Evolutionary conservation across 805 yeast genomes (phyloP).

Genomic region (Spathaspora girioi): DNA sequence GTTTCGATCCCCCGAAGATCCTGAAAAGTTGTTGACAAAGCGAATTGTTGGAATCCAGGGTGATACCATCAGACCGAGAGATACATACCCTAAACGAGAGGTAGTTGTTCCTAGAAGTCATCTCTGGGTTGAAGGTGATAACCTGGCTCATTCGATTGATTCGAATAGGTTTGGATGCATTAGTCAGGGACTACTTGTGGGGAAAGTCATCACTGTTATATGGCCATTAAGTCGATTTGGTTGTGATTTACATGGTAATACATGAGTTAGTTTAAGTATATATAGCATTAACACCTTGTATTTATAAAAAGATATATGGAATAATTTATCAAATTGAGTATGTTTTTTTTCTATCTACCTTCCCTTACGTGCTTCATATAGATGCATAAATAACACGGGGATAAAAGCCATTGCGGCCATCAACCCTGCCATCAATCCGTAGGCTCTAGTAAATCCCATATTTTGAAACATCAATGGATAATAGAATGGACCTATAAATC

Average conservation of each 20-base stretch:
- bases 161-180: constrained; percentile 88
- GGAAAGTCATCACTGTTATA: constrained; percentile 64
- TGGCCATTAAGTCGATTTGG: constrained; percentile 56
- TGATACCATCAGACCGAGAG: constrained; percentile 58
- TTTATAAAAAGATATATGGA: not conserved
- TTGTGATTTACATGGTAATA: constrained; percentile 15
- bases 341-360: constrained; percentile 2
- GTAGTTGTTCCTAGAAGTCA: constrained; percentile 74
- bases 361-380: constrained; percentile 2
- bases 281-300: not conserved
- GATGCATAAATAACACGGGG: constrained; percentile 3
- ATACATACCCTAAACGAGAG: constrained; percentile 60
- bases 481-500: constrained; percentile 25
- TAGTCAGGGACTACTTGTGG: constrained; percentile 74
- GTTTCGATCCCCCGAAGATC: constrained; percentile 77
- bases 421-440: constrained; percentile 10
- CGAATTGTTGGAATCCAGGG: constrained; percentile 75
- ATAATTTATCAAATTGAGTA: no score
- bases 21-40: constrained; percentile 72
- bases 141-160: constrained; percentile 71
- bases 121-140: constrained; percentile 95
- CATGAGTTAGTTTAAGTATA: not conserved
- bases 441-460: constrained; percentile 12
- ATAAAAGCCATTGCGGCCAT: constrained; percentile 8
- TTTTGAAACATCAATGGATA: constrained; percentile 21